Evolutionary conservation across 148 eudicot genomes (phyloP).

Genomic region (Cornus controversa): DNA sequence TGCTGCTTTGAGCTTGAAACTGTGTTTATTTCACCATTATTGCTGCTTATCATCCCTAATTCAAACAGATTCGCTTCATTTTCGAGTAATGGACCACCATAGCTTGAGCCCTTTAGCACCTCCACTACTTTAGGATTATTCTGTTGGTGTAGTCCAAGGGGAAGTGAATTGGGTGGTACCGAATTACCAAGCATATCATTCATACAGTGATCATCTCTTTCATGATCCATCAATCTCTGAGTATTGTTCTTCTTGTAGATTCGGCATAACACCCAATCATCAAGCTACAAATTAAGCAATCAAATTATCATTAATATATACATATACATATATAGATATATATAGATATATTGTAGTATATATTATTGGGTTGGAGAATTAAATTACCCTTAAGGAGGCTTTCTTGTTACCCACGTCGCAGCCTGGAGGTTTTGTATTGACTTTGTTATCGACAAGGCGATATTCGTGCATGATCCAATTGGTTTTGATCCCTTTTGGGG

Average conservation of each 20-base stretch:
- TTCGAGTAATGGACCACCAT: slow-evolving; percentile 26
- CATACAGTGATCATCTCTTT: slow-evolving; percentile 42
- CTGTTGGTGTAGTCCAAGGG: neutral
- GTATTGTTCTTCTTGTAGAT: slow-evolving; percentile 74
- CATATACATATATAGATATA: neutral
- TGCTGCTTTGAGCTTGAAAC: slow-evolving; percentile 1
- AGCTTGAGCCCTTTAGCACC: slow-evolving; percentile 7
- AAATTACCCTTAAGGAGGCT: slow-evolving; percentile 59
- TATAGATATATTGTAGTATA: neutral
- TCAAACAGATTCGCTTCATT: slow-evolving; percentile 41
- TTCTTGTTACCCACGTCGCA: slow-evolving; percentile 44
- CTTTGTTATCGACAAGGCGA: slow-evolving; percentile 39
- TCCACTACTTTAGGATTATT: slow-evolving; percentile 5
- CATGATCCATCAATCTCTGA: slow-evolving; percentile 54
- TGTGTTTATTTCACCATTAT: neutral
- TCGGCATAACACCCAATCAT: slow-evolving; percentile 88
- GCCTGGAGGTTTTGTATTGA: slow-evolving; percentile 51
- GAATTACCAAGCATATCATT: slow-evolving; percentile 31
- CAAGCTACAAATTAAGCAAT: slow-evolving; percentile 40
- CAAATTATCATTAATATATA: slow-evolving; percentile 1
- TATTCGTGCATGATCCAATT: slow-evolving; percentile 79
- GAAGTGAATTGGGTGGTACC: slow-evolving; percentile 20
- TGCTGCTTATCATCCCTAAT: slow-evolving; percentile 30
- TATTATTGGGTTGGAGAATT: no score
- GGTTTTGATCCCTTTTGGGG: slow-evolving; percentile 63